These are phyloP conservation scores for Allium sativum DNA, from an alignment of 106 monocot genomes.

Conservation along the genomic window DNA sequence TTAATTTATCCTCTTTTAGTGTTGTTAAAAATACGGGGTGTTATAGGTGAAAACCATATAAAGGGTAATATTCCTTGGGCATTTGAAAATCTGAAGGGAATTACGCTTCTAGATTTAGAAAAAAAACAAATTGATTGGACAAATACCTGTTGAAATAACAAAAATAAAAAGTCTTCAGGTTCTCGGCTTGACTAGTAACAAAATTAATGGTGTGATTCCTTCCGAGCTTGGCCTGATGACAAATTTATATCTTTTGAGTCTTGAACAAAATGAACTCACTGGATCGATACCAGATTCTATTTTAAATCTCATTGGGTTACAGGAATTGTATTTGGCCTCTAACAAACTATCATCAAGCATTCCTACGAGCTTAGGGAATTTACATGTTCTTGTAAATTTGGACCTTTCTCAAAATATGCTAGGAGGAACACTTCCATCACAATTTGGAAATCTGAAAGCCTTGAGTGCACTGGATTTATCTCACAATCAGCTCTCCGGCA, in stretches of 20 bases:
- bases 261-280: background rate
- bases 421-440: background rate
- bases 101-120: too few species aligned
- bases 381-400: too few species aligned
- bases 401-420: background rate
- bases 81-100: too few species aligned
- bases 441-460: background rate
- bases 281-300: background rate
- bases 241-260: background rate
- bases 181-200: too few species aligned
- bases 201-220: too few species aligned
- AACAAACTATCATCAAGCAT: background rate
- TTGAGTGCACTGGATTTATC: background rate
- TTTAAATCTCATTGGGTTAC: background rate
- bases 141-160: background rate
- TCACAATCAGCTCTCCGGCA: background rate
- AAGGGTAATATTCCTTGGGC: too few species aligned
- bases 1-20: too few species aligned
- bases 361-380: background rate
- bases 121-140: background rate
- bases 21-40: too few species aligned
- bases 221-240: background rate
- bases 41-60: too few species aligned
- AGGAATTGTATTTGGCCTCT: background rate
- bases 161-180: too few species aligned